Percentiles rank a stretch among this genome's conserved stretches.
phyloP scores from a whole-genome alignment of 1,139 yeast genomes.

The Candida tropicalis region DNA sequence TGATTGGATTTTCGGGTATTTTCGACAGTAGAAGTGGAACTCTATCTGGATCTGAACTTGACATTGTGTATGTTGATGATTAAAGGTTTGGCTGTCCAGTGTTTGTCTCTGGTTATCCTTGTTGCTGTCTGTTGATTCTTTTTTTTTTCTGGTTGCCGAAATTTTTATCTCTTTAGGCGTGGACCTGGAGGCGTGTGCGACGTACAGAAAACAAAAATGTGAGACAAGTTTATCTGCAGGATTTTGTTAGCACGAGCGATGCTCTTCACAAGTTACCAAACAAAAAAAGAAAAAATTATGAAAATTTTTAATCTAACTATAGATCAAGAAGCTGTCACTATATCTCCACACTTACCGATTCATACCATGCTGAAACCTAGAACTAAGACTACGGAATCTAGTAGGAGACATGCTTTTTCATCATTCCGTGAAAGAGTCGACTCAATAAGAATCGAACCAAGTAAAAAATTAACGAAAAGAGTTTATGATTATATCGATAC shows the following conservation, averaged over 20 bases:
- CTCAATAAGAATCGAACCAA: slow-evolving; percentile 82
- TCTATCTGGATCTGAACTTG: slow-evolving; percentile 14
- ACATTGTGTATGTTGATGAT: not conserved
- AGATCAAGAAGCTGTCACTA: too few species aligned
- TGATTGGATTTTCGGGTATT: slow-evolving; percentile 35
- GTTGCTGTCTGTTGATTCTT: not conserved
- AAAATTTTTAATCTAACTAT: not conserved
- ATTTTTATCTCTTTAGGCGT: too few species aligned
- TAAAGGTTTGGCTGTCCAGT: not conserved
- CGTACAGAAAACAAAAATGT: not conserved
- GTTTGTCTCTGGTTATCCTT: not conserved
- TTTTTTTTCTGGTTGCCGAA: not conserved
- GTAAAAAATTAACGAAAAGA: slow-evolving; percentile 60
- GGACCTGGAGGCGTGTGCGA: too few species aligned
- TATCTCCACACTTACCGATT: too few species aligned
- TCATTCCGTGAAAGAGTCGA: slow-evolving; percentile 87
- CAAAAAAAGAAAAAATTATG: not conserved
- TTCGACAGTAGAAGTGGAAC: slow-evolving; percentile 26
- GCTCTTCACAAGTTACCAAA: slow-evolving; percentile 2
- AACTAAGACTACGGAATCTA: slow-evolving; percentile 52
- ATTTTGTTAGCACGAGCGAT: slow-evolving; percentile 4
- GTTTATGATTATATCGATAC: slow-evolving; percentile 54
- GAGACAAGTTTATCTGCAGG: not conserved
- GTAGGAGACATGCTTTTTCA: slow-evolving; percentile 63
- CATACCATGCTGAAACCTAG: slow-evolving; percentile 15